phyloP scores from a whole-genome alignment of 805 yeast species.

The Ogataea sp. region DNA sequence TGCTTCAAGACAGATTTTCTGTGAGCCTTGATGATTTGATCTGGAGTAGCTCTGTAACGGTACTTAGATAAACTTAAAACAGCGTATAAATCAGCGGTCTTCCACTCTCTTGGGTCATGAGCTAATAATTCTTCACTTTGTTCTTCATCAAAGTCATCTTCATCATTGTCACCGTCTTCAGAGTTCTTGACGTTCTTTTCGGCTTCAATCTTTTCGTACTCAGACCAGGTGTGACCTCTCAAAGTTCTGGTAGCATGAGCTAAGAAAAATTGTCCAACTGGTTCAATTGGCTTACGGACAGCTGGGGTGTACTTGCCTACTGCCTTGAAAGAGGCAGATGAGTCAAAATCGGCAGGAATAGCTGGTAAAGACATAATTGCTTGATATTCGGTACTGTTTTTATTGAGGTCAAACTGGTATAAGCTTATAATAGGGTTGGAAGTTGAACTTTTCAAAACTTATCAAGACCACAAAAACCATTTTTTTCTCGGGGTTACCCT shows the following conservation, averaged over 20 bases:
- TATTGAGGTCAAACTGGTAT: too few species aligned
- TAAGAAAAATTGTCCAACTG: slow-evolving; percentile 91
- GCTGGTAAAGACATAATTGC: slow-evolving; percentile 37
- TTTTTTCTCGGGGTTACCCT: too few species aligned
- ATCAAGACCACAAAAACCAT: too few species aligned
- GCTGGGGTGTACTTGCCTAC: slow-evolving; percentile 47
- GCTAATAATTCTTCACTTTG: slow-evolving; percentile 60
- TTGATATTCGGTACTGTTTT: neutral
- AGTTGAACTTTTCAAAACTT: too few species aligned
- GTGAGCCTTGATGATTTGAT: slow-evolving; percentile 93
- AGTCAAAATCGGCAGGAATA: slow-evolving; percentile 47
- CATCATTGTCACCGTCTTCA: slow-evolving; percentile 51
- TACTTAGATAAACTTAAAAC: slow-evolving; percentile 89
- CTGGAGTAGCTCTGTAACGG: slow-evolving; percentile 86
- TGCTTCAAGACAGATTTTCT: slow-evolving; percentile 93
- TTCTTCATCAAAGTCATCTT: slow-evolving; percentile 68
- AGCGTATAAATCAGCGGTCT: slow-evolving; percentile 90
- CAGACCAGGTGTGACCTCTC: slow-evolving; percentile 98
- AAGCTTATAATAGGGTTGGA: too few species aligned
- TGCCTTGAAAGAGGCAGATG: slow-evolving; percentile 36
- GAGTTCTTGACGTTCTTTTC: slow-evolving; percentile 70
- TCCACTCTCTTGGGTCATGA: slow-evolving; percentile 98
- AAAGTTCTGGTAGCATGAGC: slow-evolving; percentile 95
- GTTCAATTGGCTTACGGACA: slow-evolving; percentile 80
- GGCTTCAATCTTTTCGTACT: slow-evolving; percentile 89